Base-by-base conservation (phyloP, 140 eudicot genomes). In the Senecio squalidus region DNA sequence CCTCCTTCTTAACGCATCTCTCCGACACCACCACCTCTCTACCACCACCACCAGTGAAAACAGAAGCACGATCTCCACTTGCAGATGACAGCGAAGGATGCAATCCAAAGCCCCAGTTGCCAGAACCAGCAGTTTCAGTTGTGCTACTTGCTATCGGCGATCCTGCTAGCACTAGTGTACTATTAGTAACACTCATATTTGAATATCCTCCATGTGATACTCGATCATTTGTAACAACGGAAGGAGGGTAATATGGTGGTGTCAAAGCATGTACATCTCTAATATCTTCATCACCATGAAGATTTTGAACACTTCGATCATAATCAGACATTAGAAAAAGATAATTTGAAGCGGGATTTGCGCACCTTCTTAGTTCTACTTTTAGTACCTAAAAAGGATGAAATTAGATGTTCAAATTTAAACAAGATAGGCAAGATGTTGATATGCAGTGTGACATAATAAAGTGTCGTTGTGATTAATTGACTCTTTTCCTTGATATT, bases 201-300 rank as follows among this genome's bases (percentile, higher is more conserved):
- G 88, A 74, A 40, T 77, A 68, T 26, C 57, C 67, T 20, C 72
- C 81, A 55, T 80, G 80, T 17, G 80, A 60, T 18, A 69, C 55
- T 64, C 60, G 83, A 72, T 82, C 81, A 30, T 72, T 68, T 33
- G 74, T 65, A 60, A 63, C 62, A 44, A 66, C 49, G 49, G 64
- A 67, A 21, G 60, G 76, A 45, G 81, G 75, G 26, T 59, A 75
- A 40, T 79, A 77, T 15, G 96, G 76, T 30, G 70, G 69, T 18
- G 77, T 69, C 41, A 88, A 55, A 28, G 91, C 91, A 63, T 84
- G 96, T 69, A 84, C 79, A 68, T 84, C 96, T 22, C 96, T 62
- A 13, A 80, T 64, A 51, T 59, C 76, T 59, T 86, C 74, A 50
- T 64, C 76, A 33, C 73, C 78, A 30, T 70, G 45, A 72, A 64